phyloP scores from a whole-genome alignment of 768 basidiomycete species.

The Gymnopilus junonius region DNA sequence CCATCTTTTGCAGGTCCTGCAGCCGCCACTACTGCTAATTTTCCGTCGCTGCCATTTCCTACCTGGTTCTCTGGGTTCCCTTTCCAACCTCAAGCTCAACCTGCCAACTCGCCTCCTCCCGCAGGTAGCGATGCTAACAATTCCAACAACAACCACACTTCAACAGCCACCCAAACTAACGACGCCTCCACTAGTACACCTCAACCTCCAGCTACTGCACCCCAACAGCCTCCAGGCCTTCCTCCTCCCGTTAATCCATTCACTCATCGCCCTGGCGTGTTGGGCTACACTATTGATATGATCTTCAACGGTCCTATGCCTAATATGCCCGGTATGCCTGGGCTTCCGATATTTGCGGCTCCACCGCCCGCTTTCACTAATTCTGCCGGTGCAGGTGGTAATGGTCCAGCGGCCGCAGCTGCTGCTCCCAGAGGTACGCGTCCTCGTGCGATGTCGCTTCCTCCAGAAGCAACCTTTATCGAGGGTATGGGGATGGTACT shows the following conservation, averaged over 20 bases:
- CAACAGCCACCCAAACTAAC: background rate
- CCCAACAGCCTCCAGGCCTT: background rate
- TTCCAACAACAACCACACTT: background rate
- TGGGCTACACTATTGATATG: slow-evolving; percentile 18
- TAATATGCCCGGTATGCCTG: background rate
- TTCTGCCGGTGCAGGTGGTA: background rate
- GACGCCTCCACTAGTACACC: background rate
- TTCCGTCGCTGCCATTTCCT: background rate
- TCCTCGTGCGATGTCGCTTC: background rate
- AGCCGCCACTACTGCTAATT: background rate
- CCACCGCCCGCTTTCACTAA: background rate
- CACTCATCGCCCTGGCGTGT: background rate
- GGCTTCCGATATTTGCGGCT: background rate
- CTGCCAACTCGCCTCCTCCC: background rate
- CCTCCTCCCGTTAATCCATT: background rate
- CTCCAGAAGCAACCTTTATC: background rate
- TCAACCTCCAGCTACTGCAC: background rate
- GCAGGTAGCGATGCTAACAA: background rate
- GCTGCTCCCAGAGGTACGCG: background rate
- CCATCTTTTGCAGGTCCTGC: background rate
- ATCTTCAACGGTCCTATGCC: slow-evolving; percentile 12
- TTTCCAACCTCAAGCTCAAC: background rate
- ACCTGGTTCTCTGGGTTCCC: background rate
- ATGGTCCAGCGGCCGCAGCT: background rate
- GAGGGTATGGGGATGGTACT: background rate